Percentiles rank a stretch among this genome's conserved stretches.
Conservation (phyloP, 129 eudicot species). For the Rutidosis leptorrhynchoides region DNA sequence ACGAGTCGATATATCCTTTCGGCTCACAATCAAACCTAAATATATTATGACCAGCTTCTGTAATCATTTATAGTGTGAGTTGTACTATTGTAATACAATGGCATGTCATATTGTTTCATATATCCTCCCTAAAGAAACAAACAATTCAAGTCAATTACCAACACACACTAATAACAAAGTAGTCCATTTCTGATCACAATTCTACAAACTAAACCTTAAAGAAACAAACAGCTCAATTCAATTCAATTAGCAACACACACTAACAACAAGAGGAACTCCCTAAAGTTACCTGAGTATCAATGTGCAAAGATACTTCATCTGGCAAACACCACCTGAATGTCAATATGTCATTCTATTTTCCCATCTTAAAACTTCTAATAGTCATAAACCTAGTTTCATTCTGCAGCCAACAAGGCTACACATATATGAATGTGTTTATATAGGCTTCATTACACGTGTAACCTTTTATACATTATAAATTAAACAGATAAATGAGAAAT, state of each 20-base stretch:
- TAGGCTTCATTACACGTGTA: not conserved
- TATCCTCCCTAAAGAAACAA: slow-evolving; percentile 63
- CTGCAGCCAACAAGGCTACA: not conserved
- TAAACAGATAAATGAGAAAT: slow-evolving; percentile 1
- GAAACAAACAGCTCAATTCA: too few relatives aligned
- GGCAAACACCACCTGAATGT: too few relatives aligned
- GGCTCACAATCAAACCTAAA: slow-evolving; percentile 97
- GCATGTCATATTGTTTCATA: too few relatives aligned
- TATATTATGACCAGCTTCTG: slow-evolving; percentile 99
- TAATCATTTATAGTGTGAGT: too few relatives aligned
- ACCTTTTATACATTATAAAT: not conserved
- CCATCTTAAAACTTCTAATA: not conserved
- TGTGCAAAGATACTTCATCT: too few relatives aligned
- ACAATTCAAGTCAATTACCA: slow-evolving; percentile 15
- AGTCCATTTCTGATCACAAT: not conserved
- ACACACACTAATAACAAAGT: not conserved
- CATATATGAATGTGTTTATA: not conserved
- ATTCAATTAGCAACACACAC: too few relatives aligned
- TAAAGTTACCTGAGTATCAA: too few relatives aligned
- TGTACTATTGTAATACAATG: too few relatives aligned
- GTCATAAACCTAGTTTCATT: not conserved
- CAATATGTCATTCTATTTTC: slow-evolving; percentile 11
- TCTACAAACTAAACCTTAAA: not conserved
- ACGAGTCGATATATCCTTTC: slow-evolving; percentile 81
- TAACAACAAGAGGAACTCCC: too few relatives aligned